Percentiles rank a stretch among this genome's conserved stretches.
Conservation (phyloP, 345 rosid genomes). For the Dipteronia dyeriana region DNA sequence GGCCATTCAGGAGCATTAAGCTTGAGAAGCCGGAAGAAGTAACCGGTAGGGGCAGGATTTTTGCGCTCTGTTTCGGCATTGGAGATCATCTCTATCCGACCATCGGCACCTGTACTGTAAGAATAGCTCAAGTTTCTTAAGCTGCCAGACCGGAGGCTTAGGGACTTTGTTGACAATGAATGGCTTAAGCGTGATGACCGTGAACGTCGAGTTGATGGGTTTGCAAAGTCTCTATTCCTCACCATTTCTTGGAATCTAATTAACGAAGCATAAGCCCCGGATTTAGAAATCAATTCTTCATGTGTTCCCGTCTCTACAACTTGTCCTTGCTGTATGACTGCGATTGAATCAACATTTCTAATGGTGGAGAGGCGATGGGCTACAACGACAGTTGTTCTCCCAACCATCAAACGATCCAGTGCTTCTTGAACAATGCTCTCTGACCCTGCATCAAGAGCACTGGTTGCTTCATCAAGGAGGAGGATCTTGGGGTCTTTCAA, state of each 20-base stretch:
- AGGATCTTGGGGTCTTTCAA: constrained; percentile 91
- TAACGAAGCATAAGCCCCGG: constrained; percentile 87
- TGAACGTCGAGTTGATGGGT: constrained; percentile 77
- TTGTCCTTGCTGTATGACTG: constrained; percentile 95
- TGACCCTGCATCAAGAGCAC: constrained; percentile 97
- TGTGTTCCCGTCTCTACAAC: constrained; percentile 98
- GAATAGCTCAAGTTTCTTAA: constrained; percentile 95
- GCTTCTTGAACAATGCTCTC: constrained; percentile 99
- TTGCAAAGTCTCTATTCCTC: constrained; percentile 80
- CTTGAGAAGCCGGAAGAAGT: constrained; percentile 88
- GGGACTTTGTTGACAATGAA: constrained; percentile 89
- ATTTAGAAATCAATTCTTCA: constrained; percentile 79
- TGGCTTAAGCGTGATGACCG: constrained; percentile 91
- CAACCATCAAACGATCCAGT: constrained; percentile 93
- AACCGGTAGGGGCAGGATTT: constrained; percentile 86
- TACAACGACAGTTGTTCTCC: constrained; percentile 94
- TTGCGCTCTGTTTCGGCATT: constrained; percentile 93
- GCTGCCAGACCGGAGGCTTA: constrained; percentile 95
- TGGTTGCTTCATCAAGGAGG: constrained; percentile 97
- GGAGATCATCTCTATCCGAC: constrained; percentile 95
- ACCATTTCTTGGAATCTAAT: constrained; percentile 97
- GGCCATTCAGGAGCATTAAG: constrained; percentile 99
- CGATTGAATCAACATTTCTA: constrained; percentile 87
- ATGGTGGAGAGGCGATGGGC: constrained; percentile 98
- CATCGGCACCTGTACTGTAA: constrained; percentile 95